phyloP scores from a whole-genome alignment of 768 basidiomycete species.

The Royoungia palumana region DNA sequence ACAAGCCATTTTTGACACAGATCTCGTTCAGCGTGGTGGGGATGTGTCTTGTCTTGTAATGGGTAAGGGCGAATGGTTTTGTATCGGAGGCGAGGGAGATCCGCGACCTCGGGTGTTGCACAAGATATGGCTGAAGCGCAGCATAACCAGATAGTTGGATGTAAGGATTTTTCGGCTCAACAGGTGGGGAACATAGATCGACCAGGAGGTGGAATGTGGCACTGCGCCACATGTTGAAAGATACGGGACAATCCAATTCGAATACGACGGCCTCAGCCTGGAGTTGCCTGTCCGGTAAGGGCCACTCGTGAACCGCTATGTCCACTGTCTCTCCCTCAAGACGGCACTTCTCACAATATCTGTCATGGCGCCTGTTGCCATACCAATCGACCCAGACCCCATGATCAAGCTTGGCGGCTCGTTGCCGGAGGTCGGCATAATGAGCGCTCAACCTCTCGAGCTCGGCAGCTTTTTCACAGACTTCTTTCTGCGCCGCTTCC shows the following conservation, averaged over 20 bases:
- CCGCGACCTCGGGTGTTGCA: constrained; percentile 14
- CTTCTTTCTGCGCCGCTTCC: constrained; percentile 16
- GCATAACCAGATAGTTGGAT: constrained; percentile 3
- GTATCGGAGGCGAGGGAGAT: constrained; percentile 37
- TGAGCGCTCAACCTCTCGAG: constrained; percentile 17
- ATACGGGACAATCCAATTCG: constrained; percentile 36
- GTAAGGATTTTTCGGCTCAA: neutral
- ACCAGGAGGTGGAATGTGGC: constrained; percentile 29
- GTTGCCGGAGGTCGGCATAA: neutral
- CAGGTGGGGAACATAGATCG: constrained; percentile 28
- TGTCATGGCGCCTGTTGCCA: neutral
- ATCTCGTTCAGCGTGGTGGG: constrained; percentile 18
- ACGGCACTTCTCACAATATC: constrained; percentile 27
- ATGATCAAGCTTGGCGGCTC: neutral
- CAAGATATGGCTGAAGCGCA: neutral
- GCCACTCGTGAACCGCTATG: constrained; percentile 44
- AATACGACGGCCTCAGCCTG: constrained; percentile 35
- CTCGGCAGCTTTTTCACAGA: constrained; percentile 25
- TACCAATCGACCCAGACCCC: neutral
- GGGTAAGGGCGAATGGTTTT: constrained; percentile 34
- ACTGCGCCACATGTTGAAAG: constrained; percentile 38
- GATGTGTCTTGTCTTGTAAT: constrained; percentile 24
- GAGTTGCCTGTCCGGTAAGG: constrained; percentile 32
- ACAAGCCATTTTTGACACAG: constrained; percentile 30
- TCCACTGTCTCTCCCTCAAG: constrained; percentile 14